These are phyloP conservation scores for Galeopsis tetrahit DNA, from an alignment of 257 asterid species.

Conservation along the genomic window DNA sequence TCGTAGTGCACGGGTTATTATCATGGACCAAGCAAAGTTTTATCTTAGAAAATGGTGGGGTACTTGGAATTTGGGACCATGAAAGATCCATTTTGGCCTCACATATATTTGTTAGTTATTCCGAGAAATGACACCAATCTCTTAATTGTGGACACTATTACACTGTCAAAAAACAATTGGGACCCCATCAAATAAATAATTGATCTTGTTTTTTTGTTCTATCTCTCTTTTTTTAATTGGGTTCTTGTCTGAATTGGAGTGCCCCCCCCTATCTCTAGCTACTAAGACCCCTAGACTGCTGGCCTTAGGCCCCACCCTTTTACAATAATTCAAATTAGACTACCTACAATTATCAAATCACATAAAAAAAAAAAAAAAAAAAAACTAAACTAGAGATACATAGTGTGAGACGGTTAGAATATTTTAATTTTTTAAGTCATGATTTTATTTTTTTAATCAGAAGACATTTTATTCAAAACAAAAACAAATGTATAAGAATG, in stretches of 20 bases:
- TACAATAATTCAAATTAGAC: constrained; percentile 42
- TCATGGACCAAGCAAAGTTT: constrained; percentile 37
- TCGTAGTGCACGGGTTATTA: constrained; percentile 23
- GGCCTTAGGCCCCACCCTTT: constrained; percentile 46
- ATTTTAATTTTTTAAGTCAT: no score
- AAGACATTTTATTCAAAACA: no score
- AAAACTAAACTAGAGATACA: no score
- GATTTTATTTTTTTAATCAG: no score
- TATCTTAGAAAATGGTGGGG: constrained; percentile 55
- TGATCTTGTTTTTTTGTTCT: constrained; percentile 33
- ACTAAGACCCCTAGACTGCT: constrained; percentile 37
- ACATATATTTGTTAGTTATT: constrained; percentile 50
- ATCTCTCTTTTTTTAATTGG: neutral
- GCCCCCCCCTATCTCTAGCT: constrained; percentile 35
- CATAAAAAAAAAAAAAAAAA: no score
- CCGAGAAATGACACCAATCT: constrained; percentile 45
- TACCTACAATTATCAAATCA: neutral
- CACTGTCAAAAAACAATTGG: constrained; percentile 45
- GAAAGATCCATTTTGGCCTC: constrained; percentile 35
- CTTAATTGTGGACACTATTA: constrained; percentile 44
- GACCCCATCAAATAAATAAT: constrained; percentile 50
- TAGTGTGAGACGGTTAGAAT: no score
- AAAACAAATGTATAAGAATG: no score
- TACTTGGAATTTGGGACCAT: constrained; percentile 54
- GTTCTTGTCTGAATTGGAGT: constrained; percentile 34